phyloP scores from a whole-genome alignment of 2,329 filamentous ascomycete species.

The Xylariaceae sp. region DNA sequence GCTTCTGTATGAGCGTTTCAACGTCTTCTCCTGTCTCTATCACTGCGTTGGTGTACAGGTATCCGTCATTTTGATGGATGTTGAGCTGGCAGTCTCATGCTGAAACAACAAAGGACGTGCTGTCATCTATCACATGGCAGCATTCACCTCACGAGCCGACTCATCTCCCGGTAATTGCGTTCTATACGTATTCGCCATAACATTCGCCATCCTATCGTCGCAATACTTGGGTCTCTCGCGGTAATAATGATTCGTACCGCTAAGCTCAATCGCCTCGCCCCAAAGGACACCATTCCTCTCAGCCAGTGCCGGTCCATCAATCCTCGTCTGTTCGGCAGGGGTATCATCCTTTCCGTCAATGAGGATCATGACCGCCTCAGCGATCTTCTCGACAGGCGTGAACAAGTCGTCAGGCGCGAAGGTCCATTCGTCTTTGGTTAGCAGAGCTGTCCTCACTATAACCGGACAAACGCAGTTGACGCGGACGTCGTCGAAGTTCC shows the following conservation, averaged over 20 bases:
- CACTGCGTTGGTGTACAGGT: too few relatives aligned
- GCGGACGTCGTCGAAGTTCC: not conserved
- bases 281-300: not conserved
- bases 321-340: constrained; percentile 1
- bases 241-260: constrained; percentile 1
- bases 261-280: constrained; percentile 1
- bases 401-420: not conserved
- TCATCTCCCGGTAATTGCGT: not conserved
- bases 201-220: not conserved
- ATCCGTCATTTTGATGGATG: too few relatives aligned
- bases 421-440: not conserved
- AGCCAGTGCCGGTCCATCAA: not conserved
- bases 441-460: not conserved
- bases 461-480: not conserved
- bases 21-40: too few relatives aligned
- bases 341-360: not conserved
- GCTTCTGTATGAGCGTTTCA: too few relatives aligned
- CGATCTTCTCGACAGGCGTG: not conserved
- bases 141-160: not conserved
- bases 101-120: too few relatives aligned
- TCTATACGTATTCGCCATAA: not conserved
- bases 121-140: too few relatives aligned
- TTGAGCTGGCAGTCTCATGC: too few relatives aligned
- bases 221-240: not conserved
- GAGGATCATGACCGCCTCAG: not conserved